Evolutionary conservation across 179 eudicot genomes (phyloP).

Genomic region (Monotropa hypopitys): DNA sequence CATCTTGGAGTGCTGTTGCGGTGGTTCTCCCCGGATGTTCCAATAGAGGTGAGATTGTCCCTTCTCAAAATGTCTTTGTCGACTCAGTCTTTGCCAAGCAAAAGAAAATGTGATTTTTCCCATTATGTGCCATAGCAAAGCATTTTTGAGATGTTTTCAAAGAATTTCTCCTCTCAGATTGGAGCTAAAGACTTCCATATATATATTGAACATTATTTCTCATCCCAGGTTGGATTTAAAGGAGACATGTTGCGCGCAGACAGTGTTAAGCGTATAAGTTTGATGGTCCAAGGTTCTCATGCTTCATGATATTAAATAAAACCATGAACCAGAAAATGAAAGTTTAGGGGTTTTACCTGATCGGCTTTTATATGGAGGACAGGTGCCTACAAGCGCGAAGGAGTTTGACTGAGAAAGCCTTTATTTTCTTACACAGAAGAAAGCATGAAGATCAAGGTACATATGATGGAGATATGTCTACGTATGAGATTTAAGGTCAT

Average conservation of each 20-base stretch:
- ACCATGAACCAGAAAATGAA: slow-evolving; percentile 27
- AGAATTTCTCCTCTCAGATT: slow-evolving; percentile 46
- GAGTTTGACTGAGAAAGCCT: slow-evolving; percentile 36
- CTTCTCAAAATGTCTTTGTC: slow-evolving; percentile 30
- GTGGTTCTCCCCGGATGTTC: slow-evolving; percentile 75
- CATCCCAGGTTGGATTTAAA: slow-evolving; percentile 70
- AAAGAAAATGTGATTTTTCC: slow-evolving; percentile 1
- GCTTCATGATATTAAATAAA: slow-evolving; percentile 55
- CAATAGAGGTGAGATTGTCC: slow-evolving; percentile 51
- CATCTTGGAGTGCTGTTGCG: slow-evolving; percentile 80
- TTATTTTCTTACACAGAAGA: slow-evolving; percentile 17
- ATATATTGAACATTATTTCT: slow-evolving; percentile 23
- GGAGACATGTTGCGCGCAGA: slow-evolving; percentile 80
- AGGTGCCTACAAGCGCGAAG: slow-evolving; percentile 44
- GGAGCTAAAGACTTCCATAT: slow-evolving; percentile 32
- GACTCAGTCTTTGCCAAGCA: neutral
- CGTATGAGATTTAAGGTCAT: slow-evolving; percentile 17
- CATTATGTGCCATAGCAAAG: neutral
- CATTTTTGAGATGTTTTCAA: slow-evolving; percentile 13
- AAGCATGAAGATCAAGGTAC: slow-evolving; percentile 8
- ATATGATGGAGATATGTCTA: slow-evolving; percentile 3
- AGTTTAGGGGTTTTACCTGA: slow-evolving; percentile 37
- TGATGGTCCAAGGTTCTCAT: slow-evolving; percentile 65
- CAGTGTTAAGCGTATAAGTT: slow-evolving; percentile 67
- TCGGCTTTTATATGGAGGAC: slow-evolving; percentile 47